A percentile compares a stretch with the other conserved stretches of the same genome.
These are phyloP conservation scores for Paraconiothyrium brasiliense DNA, from an alignment of 2,329 filamentous ascomycete genomes.

Conservation along the genomic window DNA sequence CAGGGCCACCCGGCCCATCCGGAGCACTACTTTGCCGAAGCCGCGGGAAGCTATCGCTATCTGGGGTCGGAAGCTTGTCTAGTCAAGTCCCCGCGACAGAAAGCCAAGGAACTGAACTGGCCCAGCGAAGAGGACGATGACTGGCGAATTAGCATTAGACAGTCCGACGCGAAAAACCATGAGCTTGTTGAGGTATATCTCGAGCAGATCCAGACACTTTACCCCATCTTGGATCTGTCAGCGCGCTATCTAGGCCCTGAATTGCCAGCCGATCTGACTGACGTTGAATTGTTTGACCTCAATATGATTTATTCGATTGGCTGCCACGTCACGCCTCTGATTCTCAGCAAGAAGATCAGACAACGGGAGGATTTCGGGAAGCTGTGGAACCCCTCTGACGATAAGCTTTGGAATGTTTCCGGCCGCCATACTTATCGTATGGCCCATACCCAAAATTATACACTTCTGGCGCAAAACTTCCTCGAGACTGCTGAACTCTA, in stretches of 20 bases:
- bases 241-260: slow-evolving; percentile 37
- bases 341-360: slow-evolving; percentile 28
- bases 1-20: slow-evolving; percentile 29
- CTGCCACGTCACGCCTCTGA: slow-evolving; percentile 43
- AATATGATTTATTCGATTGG: slow-evolving; percentile 50
- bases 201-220: slow-evolving; percentile 35
- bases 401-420: slow-evolving; percentile 23
- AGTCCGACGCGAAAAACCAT: slow-evolving; percentile 35
- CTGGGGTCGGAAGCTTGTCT: slow-evolving; percentile 47
- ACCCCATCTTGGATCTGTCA: slow-evolving; percentile 36
- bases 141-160: slow-evolving; percentile 34
- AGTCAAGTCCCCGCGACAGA: slow-evolving; percentile 41
- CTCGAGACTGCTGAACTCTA: slow-evolving; percentile 43
- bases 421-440: slow-evolving; percentile 42
- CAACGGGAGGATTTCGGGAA: slow-evolving; percentile 33
- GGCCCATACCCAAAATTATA: slow-evolving; percentile 42
- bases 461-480: slow-evolving; percentile 36
- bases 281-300: slow-evolving; percentile 40
- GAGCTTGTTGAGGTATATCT: slow-evolving; percentile 45
- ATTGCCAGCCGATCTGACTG: slow-evolving; percentile 34
- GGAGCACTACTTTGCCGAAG: slow-evolving; percentile 47
- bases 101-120: slow-evolving; percentile 27
- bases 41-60: slow-evolving; percentile 45
- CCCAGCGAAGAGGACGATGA: slow-evolving; percentile 33
- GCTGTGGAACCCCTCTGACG: slow-evolving; percentile 24